Evolutionary conservation across 495 filamentous ascomycete species (phyloP).

Genomic region (Sabuloglossum arenarium): DNA sequence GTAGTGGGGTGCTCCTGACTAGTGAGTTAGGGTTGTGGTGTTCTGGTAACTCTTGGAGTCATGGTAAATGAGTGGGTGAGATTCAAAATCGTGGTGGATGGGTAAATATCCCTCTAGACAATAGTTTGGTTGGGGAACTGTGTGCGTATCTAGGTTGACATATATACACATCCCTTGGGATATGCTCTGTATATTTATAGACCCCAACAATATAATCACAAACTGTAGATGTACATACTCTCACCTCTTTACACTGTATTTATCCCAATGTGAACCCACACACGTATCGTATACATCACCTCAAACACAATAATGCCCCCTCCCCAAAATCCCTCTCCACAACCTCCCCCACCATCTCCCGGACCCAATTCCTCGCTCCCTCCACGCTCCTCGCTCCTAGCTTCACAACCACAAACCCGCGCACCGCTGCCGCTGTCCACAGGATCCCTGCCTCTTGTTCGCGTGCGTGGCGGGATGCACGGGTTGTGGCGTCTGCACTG

Average conservation of each 20-base stretch:
- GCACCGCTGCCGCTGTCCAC: conserved; percentile 70
- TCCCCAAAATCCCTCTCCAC: conserved; percentile 41
- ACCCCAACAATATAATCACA: too few species aligned
- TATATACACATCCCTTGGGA: neutral
- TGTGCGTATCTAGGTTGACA: neutral
- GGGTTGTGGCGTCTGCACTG: conserved; percentile 24
- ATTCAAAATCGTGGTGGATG: too few species aligned
- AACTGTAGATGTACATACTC: too few species aligned
- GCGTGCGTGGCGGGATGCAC: conserved; percentile 21
- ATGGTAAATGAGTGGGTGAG: too few species aligned
- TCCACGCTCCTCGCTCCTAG: conserved; percentile 47
- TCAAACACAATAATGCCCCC: conserved; percentile 37
- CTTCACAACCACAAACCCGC: conserved; percentile 77
- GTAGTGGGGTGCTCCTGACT: too few species aligned
- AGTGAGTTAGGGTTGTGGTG: too few species aligned
- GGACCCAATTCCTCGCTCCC: conserved; percentile 39
- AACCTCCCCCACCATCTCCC: conserved; percentile 31
- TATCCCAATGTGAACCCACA: neutral
- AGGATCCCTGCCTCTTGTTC: conserved; percentile 40
- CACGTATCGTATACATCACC: conserved; percentile 8
- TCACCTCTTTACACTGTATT: too few species aligned
- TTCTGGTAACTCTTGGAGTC: too few species aligned
- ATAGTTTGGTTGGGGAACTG: neutral
- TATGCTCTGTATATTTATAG: neutral
- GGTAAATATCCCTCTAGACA: too few species aligned